Base-by-base conservation (phyloP, 2,329 filamentous ascomycete species). In the Harringtonia lauricola region DNA sequence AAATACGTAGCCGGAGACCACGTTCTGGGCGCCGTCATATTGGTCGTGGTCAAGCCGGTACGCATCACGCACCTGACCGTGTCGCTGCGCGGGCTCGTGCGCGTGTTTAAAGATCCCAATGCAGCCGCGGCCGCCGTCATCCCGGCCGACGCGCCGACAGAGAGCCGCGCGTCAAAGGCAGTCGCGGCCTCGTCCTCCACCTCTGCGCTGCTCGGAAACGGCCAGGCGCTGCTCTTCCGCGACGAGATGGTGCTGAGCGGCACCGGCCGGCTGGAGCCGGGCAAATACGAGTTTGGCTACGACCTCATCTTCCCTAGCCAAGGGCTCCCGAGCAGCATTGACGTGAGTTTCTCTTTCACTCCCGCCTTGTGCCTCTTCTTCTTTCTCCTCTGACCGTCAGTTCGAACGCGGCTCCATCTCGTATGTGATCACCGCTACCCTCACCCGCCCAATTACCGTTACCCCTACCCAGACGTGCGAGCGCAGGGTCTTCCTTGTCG, bases 371-470 rank as follows among this genome's bases (percentile, higher is more conserved):
- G 14, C 36, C 9, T 30, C 38, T 39, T 40, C 24, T 40, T 35
- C 17, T 33, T 30, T 36, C 22, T 41, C 47, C 34, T 6, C 13
- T 38, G 12, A 9, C 19, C 37, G 15, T 1, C 37, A 96, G 88
- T 98, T 98, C 61, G 92, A 96, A 64, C 81, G 90, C 57, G 92
- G 92, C 30, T 89, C 86, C 2, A 86, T 98, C 54, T 83, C 84
- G 18, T 98, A 96, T 64, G 79, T 90, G 66, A 76, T 96, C 54
- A 90, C 86, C 7, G 83, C 90, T 28, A 95, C 88, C 9, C 63
- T 96, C 45, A 96, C 90, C 18, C 79, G 88, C 45, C 90, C 92
- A 18, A 92, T 85, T 0, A 81, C 88, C 7, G 94, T 95, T 49
- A 75, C 82, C 14, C 82, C 90, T 2, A 88, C 82, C 3, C 74